Evolutionary conservation across 805 yeast species (phyloP), one percentile per base, ranked within the genome.

Genomic region (Teunomyces gatunensis): DNA sequence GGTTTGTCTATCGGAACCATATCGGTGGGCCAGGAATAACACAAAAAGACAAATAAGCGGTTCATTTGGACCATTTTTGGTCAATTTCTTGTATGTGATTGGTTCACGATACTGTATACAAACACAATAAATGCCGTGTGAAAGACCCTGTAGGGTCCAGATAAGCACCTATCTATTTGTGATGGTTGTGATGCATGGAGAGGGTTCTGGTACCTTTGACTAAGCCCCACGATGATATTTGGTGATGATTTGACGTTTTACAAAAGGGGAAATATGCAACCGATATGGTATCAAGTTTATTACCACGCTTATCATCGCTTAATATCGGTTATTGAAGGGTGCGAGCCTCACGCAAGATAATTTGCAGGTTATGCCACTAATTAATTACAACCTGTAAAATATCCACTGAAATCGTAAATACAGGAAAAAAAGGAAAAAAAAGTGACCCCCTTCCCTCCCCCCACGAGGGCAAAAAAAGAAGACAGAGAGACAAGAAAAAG

Each of bases 251-350:
- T 43, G 28, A 32, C 41, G 34, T 15, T 32, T 28, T 43, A 21
- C 46, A 13, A 32, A 29, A 43, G 25, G 13, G 40, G 40, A 32
- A 34, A 34, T 34, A n/a, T 43, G 46, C 32, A 34, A 15, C 46
- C 18, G 10, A 33, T 32, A 9, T 6, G 11, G 11, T 9, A 25
- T 25, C 27, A 3, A 25, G 27, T 25, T 25, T 25, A 9, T 6
- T 3, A 25, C 28, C 10, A 34, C 40, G 46, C 41, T 32, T 33
- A 33, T 15, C 45, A 10, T 25, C 39, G 39, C 39, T 42, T 42
- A 32, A 6, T 2, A 7, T 23, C 41, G 39, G 41, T 20, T 43
- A 25, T 13, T 43, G 18, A 18, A 33, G 40, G 46, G 42, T 20
- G 11, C 17, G 41, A 29, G 46, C 39, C 46, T 35, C 41, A 33